phyloP scores from a whole-genome alignment of 129 eudicot species.

The Centrapalus pauciflorus region DNA sequence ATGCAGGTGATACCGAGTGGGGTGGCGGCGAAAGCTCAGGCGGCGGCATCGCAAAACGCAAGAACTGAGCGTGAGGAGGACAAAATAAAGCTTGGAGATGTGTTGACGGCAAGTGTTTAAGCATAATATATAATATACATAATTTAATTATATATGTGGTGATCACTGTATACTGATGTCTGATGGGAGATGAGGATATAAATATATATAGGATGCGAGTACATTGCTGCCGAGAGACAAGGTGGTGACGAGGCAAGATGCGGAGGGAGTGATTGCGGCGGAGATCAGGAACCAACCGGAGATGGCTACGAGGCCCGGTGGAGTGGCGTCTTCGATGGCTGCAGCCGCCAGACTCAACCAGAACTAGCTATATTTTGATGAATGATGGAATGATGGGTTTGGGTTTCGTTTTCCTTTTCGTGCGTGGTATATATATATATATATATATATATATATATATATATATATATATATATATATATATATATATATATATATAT shows the following conservation, averaged over 20 bases:
- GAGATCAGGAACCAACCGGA: constrained; percentile 46
- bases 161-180: too few species aligned
- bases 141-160: too few species aligned
- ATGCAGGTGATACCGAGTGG: constrained; percentile 39
- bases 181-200: background rate
- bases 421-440: background rate
- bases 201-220: constrained; percentile 39
- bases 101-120: constrained; percentile 33
- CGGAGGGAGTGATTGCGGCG: constrained; percentile 43
- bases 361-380: constrained; percentile 3
- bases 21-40: constrained; percentile 43
- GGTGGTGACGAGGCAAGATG: constrained; percentile 51
- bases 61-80: constrained; percentile 23
- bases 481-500: too few species aligned
- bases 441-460: too few species aligned
- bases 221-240: constrained; percentile 37
- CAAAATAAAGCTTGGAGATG: constrained; percentile 48
- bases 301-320: constrained; percentile 39
- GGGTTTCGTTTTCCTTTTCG: too few species aligned
- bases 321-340: constrained; percentile 51
- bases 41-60: constrained; percentile 41
- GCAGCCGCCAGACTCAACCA: constrained; percentile 41
- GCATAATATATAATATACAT: too few species aligned
- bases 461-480: too few species aligned
- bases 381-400: too few species aligned